phyloP scores from a whole-genome alignment of 305 asterid genomes.

The Solanum hybrid region DNA sequence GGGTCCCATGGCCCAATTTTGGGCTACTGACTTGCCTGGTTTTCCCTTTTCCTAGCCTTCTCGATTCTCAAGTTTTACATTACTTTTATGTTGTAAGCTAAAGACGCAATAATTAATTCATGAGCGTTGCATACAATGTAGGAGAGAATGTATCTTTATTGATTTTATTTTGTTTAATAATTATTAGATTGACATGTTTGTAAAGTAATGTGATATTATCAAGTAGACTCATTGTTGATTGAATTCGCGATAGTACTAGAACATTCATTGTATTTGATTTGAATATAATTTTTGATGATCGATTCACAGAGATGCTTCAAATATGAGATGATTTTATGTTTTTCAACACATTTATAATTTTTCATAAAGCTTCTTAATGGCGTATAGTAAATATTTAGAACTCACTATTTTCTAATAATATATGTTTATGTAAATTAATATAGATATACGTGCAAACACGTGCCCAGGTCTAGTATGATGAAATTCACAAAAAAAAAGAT shows the following conservation, averaged over 20 bases:
- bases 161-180: neutral
- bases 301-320: neutral
- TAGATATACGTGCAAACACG: no score
- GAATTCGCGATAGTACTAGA: neutral
- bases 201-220: neutral
- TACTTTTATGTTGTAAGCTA: neutral
- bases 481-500: no score
- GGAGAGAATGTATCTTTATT: neutral
- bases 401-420: neutral
- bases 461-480: no score
- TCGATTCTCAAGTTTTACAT: no score
- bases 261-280: neutral
- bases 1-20: no score
- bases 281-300: neutral
- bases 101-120: neutral
- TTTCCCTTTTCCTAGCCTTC: no score
- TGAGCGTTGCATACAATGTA: neutral
- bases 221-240: neutral
- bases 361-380: no score
- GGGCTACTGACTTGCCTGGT: no score
- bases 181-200: neutral
- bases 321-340: neutral
- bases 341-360: neutral
- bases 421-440: no score
- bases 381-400: no score